These are phyloP conservation scores for Leishmania lainsoni DNA, from an alignment of 208 protist genomes.

Conservation along the genomic window DNA sequence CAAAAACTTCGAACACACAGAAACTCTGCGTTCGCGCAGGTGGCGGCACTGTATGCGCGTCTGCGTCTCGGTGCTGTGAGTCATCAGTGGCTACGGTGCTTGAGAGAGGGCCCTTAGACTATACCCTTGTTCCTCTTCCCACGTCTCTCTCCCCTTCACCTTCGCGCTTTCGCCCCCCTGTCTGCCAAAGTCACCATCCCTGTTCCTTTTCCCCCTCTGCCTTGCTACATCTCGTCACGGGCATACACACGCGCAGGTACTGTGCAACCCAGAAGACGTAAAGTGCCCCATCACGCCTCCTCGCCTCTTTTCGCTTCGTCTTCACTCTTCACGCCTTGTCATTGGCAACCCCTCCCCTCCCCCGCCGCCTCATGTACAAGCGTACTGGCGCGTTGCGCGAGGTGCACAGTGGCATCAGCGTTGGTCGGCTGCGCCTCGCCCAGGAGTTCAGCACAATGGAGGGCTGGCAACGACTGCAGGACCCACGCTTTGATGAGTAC, in stretches of 20 bases:
- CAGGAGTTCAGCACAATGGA: slow-evolving; percentile 86
- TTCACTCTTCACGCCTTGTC: background rate
- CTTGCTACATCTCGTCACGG: background rate
- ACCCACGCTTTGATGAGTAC: slow-evolving; percentile 76
- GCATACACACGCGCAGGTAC: background rate
- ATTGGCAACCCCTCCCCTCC: background rate
- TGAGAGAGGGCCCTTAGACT: background rate
- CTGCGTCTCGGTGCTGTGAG: background rate
- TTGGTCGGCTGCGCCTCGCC: slow-evolving; percentile 62
- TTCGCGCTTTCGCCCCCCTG: background rate
- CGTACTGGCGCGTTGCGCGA: slow-evolving; percentile 19
- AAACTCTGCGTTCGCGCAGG: background rate
- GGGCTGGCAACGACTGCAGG: slow-evolving; percentile 68
- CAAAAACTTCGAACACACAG: background rate
- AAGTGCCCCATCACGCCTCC: background rate
- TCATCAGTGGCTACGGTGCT: background rate
- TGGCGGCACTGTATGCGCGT: background rate
- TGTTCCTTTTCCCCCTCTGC: background rate
- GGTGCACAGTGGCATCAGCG: slow-evolving; percentile 63
- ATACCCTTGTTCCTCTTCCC: background rate
- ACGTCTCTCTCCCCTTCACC: background rate
- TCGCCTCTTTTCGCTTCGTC: background rate
- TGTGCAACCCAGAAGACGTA: background rate
- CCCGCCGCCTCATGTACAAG: slow-evolving; percentile 11
- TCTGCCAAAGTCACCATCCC: background rate